Base-by-base conservation (phyloP, 306 rosid species). In the Cicer pinnatifidum region DNA sequence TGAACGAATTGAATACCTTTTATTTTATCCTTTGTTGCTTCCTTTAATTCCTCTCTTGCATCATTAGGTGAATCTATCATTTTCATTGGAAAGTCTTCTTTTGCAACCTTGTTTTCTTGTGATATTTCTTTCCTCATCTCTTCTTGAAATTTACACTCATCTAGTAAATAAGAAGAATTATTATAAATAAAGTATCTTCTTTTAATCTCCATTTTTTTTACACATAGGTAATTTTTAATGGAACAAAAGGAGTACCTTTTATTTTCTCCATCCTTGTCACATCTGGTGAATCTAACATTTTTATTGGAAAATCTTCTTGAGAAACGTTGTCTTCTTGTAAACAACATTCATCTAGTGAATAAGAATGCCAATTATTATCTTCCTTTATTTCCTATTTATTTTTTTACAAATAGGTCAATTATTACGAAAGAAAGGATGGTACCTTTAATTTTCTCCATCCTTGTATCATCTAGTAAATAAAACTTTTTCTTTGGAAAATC, bases 401-500 rank as follows among this genome's bases (percentile, higher is more conserved):
- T 23, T 23, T 23, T 23, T 23, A 23, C 4, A 23, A 23, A 23
- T 23, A 23, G 33, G 33, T 23, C 33, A 23, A 23, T 23, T 23
- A 23, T 2, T 23, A 23, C 33, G 0, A 23, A 23, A 2, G 33
- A 0, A 23, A 23, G 33, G 33, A 2, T 23, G 33, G 33, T 23
- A 23, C 33, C 33, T 2, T 23, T 23, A 23, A 23, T 23, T 23
- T 23, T 2, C 4, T 23, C 33, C 33, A 23, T 23, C 33, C 33
- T 23, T 56, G 6, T 45, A 38, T 20, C n/a, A 19, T 11, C 23
- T 15, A 45, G 37, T 82, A 67, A 64, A 58, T 51, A 76, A 66
- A 8, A 38, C 10, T 33, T 57, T 43, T 68, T n/a, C 50, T 0
- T 9, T 8, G 72, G 63, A 35, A 52, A 37, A 48, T 78, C 54